phyloP scores from a whole-genome alignment of 2,329 filamentous ascomycete species.

The Coniella vitis region DNA sequence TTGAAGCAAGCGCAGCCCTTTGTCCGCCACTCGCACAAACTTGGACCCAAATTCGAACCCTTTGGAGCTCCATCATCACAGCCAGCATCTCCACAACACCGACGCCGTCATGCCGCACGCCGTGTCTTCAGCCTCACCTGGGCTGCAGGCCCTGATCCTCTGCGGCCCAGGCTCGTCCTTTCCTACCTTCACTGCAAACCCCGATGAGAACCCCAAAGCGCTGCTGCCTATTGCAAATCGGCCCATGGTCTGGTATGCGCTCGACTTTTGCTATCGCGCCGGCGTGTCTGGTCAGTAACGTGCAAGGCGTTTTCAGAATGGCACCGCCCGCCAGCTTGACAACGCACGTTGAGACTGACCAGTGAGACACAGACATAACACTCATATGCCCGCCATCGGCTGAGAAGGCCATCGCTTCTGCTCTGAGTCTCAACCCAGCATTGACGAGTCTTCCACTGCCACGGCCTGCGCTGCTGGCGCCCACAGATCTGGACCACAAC shows the following conservation, averaged over 20 bases:
- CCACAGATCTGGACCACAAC: conserved; percentile 68
- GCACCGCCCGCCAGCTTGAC: neutral
- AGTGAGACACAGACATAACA: conserved; percentile 46
- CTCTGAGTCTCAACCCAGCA: conserved; percentile 70
- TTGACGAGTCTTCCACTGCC: conserved; percentile 67
- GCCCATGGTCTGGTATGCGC: conserved; percentile 85
- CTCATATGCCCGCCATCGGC: conserved; percentile 60
- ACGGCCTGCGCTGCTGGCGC: conserved; percentile 69
- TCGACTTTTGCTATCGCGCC: conserved; percentile 78
- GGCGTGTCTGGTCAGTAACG: conserved; percentile 60
- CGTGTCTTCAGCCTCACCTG: conserved; percentile 62
- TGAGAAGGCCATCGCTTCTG: conserved; percentile 58
- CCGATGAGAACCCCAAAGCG: conserved; percentile 75
- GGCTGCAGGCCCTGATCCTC: conserved; percentile 76
- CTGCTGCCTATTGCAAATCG: conserved; percentile 76
- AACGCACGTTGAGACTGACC: neutral
- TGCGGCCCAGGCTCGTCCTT: conserved; percentile 79
- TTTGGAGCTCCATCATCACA: neutral
- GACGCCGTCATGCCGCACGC: conserved; percentile 62
- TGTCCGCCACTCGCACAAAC: neutral
- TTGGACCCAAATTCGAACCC: neutral
- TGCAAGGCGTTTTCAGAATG: neutral
- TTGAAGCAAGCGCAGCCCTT: neutral
- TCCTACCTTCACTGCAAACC: conserved; percentile 73
- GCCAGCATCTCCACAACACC: neutral